Evolutionary conservation across 1,284 basidiomycete genomes (phyloP).

Genomic region (Microbotryum lychnidis-dioicae): DNA sequence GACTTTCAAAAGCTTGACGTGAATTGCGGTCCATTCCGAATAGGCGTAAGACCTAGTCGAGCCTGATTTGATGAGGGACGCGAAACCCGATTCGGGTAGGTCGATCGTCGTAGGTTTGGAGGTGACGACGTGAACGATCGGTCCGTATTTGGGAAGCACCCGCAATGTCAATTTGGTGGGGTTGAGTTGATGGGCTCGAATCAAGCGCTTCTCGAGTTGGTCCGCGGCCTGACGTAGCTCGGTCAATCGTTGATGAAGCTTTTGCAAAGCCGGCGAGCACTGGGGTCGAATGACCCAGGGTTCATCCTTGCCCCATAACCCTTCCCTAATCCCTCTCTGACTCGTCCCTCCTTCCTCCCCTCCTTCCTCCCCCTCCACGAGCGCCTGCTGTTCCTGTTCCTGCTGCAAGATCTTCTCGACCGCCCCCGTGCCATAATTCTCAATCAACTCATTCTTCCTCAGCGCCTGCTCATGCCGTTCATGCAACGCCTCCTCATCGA

Average conservation of each 20-base stretch:
- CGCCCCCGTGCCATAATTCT: conserved; percentile 17
- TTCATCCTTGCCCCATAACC: conserved; percentile 20
- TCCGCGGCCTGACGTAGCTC: conserved; percentile 28
- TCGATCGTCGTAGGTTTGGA: too few relatives aligned
- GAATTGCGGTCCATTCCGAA: conserved; percentile 20
- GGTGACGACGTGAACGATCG: conserved; percentile 11
- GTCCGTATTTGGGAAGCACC: conserved; percentile 7
- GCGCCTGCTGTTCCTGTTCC: too few relatives aligned
- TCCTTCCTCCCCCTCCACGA: conserved; percentile 2
- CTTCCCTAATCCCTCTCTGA: not conserved
- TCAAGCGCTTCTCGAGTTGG: conserved; percentile 30
- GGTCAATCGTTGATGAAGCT: conserved; percentile 47
- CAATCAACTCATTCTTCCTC: conserved; percentile 29
- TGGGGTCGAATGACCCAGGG: conserved; percentile 60
- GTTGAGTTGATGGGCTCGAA: conserved; percentile 24
- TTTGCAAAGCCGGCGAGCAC: conserved; percentile 56
- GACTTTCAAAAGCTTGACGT: conserved; percentile 4
- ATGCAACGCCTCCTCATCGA: conserved; percentile 44
- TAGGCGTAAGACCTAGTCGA: conserved; percentile 3
- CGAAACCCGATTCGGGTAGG: not conserved
- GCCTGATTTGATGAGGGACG: not conserved
- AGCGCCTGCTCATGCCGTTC: conserved; percentile 26
- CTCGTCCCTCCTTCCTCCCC: conserved; percentile 1
- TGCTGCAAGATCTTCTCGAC: not conserved
- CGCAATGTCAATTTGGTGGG: conserved; percentile 9